Conservation (phyloP, 2,329 filamentous ascomycete genomes). For the Parastagonospora nodorum region DNA sequence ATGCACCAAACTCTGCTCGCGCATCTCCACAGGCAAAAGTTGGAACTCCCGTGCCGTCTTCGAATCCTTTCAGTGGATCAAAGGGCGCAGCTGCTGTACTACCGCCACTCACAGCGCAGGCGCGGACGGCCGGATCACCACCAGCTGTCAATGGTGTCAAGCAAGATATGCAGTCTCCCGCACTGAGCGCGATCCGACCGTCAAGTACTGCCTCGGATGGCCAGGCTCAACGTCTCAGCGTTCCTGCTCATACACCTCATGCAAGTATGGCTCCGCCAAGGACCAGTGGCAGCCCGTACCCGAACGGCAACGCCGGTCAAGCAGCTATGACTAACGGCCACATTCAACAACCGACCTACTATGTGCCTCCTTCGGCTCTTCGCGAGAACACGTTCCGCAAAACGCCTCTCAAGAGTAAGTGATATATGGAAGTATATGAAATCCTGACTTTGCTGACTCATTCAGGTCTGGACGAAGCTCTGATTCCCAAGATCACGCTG, state of each 20-base stretch:
- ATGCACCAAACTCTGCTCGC: slow-evolving; percentile 41
- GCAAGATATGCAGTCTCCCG: slow-evolving; percentile 52
- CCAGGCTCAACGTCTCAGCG: slow-evolving; percentile 33
- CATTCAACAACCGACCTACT: slow-evolving; percentile 38
- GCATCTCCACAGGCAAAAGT: slow-evolving; percentile 33
- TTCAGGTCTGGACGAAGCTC: slow-evolving; percentile 57
- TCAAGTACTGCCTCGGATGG: slow-evolving; percentile 43
- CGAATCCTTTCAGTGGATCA: slow-evolving; percentile 37
- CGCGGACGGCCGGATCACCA: slow-evolving; percentile 43
- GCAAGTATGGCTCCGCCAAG: slow-evolving; percentile 49
- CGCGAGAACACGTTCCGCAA: slow-evolving; percentile 40
- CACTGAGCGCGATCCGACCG: slow-evolving; percentile 45
- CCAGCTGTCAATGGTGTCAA: slow-evolving; percentile 41
- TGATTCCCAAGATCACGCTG: slow-evolving; percentile 70
- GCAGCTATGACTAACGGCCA: slow-evolving; percentile 27
- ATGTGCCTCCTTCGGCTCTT: slow-evolving; percentile 35
- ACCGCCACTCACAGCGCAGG: slow-evolving; percentile 22
- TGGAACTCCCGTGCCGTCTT: slow-evolving; percentile 26
- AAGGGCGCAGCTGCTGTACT: slow-evolving; percentile 27
- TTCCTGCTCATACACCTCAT: slow-evolving; percentile 38
- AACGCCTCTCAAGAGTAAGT: slow-evolving; percentile 54
- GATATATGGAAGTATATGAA: neutral
- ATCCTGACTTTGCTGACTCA: slow-evolving; percentile 20
- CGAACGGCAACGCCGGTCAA: slow-evolving; percentile 36
- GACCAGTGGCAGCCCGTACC: slow-evolving; percentile 50